A percentile compares a stretch with the other conserved stretches of the same genome.
phyloP scores from a whole-genome alignment of 1,284 basidiomycete genomes.

The Ceratobasidium sp. region DNA sequence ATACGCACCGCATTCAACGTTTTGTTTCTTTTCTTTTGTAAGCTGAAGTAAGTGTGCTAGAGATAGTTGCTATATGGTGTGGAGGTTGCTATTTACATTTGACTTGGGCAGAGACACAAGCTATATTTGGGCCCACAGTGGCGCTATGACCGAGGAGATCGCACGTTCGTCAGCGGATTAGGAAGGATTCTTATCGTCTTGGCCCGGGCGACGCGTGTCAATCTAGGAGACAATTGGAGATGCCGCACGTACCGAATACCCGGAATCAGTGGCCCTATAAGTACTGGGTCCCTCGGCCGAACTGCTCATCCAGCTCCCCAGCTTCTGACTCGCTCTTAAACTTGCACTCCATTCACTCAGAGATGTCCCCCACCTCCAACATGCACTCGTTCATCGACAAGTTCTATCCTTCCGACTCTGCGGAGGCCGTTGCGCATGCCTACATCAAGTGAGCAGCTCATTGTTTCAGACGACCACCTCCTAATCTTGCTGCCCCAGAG shows the following conservation, averaged over 20 bases:
- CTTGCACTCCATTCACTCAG: not conserved
- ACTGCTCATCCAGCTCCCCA: constrained; percentile 17
- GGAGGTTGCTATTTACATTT: too few relatives aligned
- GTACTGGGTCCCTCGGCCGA: constrained; percentile 31
- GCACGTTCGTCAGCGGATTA: constrained; percentile 38
- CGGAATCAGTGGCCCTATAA: constrained; percentile 28
- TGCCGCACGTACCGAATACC: constrained; percentile 8
- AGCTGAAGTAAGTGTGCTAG: not conserved
- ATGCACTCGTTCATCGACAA: constrained; percentile 66
- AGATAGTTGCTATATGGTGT: not conserved
- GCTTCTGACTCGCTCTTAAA: constrained; percentile 34
- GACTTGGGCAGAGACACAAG: not conserved
- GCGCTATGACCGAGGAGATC: constrained; percentile 18
- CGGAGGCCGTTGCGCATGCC: constrained; percentile 77
- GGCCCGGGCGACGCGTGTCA: constrained; percentile 23
- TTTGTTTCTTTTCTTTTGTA: constrained; percentile 28
- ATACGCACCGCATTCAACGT: constrained; percentile 24
- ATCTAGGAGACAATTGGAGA: constrained; percentile 4
- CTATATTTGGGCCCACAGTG: constrained; percentile 21
- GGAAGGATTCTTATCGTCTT: constrained; percentile 31
- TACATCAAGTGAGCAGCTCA: constrained; percentile 70
- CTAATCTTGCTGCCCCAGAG: constrained; percentile 42
- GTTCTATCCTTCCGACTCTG: constrained; percentile 77
- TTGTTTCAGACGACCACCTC: constrained; percentile 36
- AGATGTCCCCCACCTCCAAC: constrained; percentile 15